phyloP scores from a whole-genome alignment of 2,329 filamentous ascomycete genomes.

The Dactylellina drechsleri region DNA sequence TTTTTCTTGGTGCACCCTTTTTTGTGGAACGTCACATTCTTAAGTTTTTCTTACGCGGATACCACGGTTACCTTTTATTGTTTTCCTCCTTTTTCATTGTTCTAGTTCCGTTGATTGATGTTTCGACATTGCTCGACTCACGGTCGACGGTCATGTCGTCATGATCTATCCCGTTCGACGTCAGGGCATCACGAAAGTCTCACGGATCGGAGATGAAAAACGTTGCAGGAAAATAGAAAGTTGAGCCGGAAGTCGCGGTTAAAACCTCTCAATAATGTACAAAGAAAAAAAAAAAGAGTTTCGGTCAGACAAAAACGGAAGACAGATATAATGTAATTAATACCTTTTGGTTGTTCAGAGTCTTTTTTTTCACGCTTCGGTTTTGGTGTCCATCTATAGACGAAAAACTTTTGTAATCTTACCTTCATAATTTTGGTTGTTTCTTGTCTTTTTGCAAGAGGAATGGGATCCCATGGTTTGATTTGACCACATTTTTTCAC shows the following conservation, averaged over 20 bases:
- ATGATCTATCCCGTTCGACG: conserved; percentile 14
- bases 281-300: too few relatives aligned
- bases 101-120: conserved; percentile 2
- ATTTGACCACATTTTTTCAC: neutral
- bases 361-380: neutral
- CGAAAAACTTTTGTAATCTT: conserved; percentile 7
- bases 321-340: neutral
- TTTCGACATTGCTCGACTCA: conserved; percentile 5
- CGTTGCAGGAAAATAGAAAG: neutral
- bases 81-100: conserved; percentile 3
- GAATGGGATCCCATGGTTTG: conserved; percentile 2
- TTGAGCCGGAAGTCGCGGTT: too few relatives aligned
- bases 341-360: neutral
- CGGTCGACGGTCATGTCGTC: conserved; percentile 18
- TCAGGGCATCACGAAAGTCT: conserved; percentile 2
- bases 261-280: too few relatives aligned
- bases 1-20: neutral
- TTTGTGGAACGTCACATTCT: neutral
- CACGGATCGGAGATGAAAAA: conserved; percentile 13
- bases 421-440: neutral
- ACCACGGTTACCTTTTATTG: neutral
- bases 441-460: neutral
- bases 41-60: neutral
- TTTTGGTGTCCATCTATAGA: neutral
- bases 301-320: neutral